Evolutionary conservation across 202 grass and related monocot species (phyloP), one percentile per base, ranked within the genome.

Genomic region (Alloteropsis angusta): DNA sequence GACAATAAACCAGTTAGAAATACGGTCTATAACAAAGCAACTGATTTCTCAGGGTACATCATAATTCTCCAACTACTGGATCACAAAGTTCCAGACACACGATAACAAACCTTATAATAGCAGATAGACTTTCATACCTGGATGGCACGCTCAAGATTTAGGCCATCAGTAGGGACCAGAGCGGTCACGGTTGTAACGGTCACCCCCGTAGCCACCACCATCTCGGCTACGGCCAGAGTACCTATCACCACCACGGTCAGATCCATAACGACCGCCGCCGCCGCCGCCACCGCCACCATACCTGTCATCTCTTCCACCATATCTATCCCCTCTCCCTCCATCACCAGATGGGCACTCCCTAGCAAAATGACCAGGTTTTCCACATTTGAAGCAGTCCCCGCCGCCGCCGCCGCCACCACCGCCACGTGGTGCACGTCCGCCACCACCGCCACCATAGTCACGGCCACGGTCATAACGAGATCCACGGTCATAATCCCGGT

Each of bases 361-460:
- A 67, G 96, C 96, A 91, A 99, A 96, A 86, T 99, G 92, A 6
- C 96, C 96, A 66, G 96, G 96, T 75, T 93, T 96, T 32, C 92
- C 96, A 62, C 96, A 99, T 68, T 99, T 99, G 84, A 88, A 99
- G 81, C 96, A 99, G 76, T 97, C 93, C 32, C 93, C 93, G 16
- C 87, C 85, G 25, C 87, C 84, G 11, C 92, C 92, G 28, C 28
- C 28, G 28, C 88, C 90, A 32, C n/a, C n/a, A 8, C 90, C 90
- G 18, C 88, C 90, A 32, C 88, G 83, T 0, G 84, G 74, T 15
- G 81, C 84, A 49, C 87, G 87, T 0, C 93, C 84, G 7, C 87
- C 77, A 21, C 50, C 53, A n/a, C 84, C 75, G 69, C 54, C 23
- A 25, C 84, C 75, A 74, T 79, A 85, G 47, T 90, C 84, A 68